A percentile compares a stretch with the other conserved stretches of the same genome.
These are phyloP conservation scores for Diaporthe batatas DNA, from an alignment of 2,329 filamentous ascomycete genomes.

Conservation along the genomic window DNA sequence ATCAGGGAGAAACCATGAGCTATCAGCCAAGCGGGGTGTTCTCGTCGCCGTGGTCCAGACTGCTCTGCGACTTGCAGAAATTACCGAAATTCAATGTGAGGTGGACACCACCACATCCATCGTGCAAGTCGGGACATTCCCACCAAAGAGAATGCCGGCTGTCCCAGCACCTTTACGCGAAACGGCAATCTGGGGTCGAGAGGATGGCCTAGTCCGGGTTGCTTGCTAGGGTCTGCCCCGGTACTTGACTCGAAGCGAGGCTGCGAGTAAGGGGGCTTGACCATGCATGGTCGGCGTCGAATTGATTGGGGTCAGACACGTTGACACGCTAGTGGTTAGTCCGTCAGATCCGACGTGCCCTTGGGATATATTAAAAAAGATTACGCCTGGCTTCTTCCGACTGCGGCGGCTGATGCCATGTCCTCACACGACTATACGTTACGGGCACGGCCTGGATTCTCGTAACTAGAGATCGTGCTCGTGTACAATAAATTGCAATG, in stretches of 20 bases:
- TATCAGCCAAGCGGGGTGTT: constrained; percentile 25
- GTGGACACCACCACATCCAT: not conserved
- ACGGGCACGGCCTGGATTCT: too few relatives aligned
- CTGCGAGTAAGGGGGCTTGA: not conserved
- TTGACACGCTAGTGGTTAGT: constrained; percentile 20
- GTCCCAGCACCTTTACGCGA: not conserved
- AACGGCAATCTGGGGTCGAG: not conserved
- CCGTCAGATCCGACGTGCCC: not conserved
- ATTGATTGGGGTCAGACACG: constrained; percentile 28
- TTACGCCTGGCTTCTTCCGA: not conserved
- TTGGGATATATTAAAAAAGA: constrained; percentile 1
- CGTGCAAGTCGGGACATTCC: not conserved
- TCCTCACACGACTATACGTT: not conserved
- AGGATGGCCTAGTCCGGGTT: constrained; percentile 10
- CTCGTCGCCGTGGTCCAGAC: not conserved
- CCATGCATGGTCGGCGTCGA: not conserved
- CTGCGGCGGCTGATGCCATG: not conserved
- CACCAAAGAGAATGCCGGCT: not conserved
- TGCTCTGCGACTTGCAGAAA: constrained; percentile 11
- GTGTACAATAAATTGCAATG: too few relatives aligned
- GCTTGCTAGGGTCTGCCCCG: constrained; percentile 6
- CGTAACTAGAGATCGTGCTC: not conserved
- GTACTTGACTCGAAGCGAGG: constrained; percentile 20
- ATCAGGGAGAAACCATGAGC: not conserved
- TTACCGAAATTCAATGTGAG: constrained; percentile 8